Evolutionary conservation across 805 yeast species (phyloP), one percentile per base, ranked within the genome.

Genomic region (Danielia oregonensis): DNA sequence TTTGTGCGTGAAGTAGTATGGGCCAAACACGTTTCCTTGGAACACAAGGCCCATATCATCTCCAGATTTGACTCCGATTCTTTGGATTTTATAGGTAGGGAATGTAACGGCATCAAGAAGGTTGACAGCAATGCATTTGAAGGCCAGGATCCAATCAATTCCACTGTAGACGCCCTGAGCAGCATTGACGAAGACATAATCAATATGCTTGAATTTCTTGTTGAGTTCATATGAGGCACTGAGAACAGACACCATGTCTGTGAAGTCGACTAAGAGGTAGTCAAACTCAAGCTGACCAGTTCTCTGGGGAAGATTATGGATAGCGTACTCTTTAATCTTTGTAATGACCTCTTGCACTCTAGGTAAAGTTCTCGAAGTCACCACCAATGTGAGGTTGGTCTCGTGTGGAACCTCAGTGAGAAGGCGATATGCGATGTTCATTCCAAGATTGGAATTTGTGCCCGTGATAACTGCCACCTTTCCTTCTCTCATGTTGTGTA

Each of bases 21-120:
- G 97, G 0, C 95, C 96, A 62, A 93, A 86, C n/a, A 91, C 96
- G 54, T 93, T 93, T 4, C 93, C 94, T 60, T 93, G 95, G 65
- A 91, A 93, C 4, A 88, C 87, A 19, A 84, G 63, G 1, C 97
- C 97, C 68, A 91, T 48, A 0, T 77, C 88, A 59, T 93, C 98
- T 13, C 52, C 56, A 1, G 95, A 77, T 51, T 74, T 78, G 17
- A 81, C 79, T 4, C 97, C 96, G 12, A 76, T 70, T 37, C 74
- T 70, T 66, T 93, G 97, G 24, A 83, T 72, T 59, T 91, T 88
- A 62, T 85, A 89, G 2, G 79, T 78, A 6, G 96, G 97, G 39
- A 74, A 78, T 0, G 97, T 93, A n/a, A 82, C 91, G 2, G 93
- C 93, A 30, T 76, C 76, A 18, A 87, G 60, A 4, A 96, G 95